Base-by-base conservation (phyloP, 176 grass and related monocot species). In the Oryza brachyantha region DNA sequence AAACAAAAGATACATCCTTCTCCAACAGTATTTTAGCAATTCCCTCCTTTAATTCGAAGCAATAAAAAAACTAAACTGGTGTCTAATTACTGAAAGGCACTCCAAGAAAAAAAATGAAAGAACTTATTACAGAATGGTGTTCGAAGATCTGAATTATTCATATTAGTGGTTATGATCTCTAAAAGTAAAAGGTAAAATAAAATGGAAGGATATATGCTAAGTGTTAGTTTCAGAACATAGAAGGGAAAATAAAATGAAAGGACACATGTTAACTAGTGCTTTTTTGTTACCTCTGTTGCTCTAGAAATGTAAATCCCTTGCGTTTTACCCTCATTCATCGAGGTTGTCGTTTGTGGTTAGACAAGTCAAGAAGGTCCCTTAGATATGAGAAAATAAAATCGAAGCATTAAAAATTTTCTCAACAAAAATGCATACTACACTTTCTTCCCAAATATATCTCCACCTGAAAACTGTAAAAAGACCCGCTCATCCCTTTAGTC, bases 341-440 rank as follows among this genome's bases (percentile, higher is more conserved):
- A n/a, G n/a, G n/a, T 36, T 93, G 86, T 40, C 89, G 75, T 76
- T 91, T 97, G 74, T 97, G 91, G 76, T 97, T 93, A 67, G 88
- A 91, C 81, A 93, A 83, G 88, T 97, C 86, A 74, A 97, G 86
- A 89, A 97, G 94, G 84, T 93, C 94, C 84, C 94, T 97, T 61
- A 22, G 28, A 87, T 78, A 86, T 24, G 48, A 43, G 46, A 6
- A 79, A 14, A 61, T 40, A 77, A 81, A 65, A 72, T 13, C 43
- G 43, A 84, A 82, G 5, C 17, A 79, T n/a, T n/a, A n/a, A n/a
- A n/a, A n/a, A n/a, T n/a, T n/a, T 70, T 28, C 10, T 66, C 28
- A 27, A 78, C 32, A 35, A 41, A 41, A 25, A 76, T 72, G 29
- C 35, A 95, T 91, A 91, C 90, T 76, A 97, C 81, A n/a, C 77